Conservation (phyloP, 2,329 filamentous ascomycete genomes). For the Drechslerella stenobrocha region DNA sequence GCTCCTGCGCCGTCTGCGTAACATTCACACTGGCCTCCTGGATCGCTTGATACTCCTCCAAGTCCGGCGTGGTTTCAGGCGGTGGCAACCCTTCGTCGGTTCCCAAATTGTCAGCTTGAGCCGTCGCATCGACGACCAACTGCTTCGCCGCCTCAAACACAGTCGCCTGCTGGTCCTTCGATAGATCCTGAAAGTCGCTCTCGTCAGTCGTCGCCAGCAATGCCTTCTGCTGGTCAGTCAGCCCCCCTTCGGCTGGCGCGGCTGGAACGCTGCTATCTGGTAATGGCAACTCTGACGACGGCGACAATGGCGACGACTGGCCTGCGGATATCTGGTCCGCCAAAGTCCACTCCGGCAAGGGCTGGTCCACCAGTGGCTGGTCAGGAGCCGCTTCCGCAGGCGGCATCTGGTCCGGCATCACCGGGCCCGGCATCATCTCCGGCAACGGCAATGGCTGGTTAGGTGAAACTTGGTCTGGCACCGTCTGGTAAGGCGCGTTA, state of each 20-base stretch:
- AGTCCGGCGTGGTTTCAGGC: background rate
- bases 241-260: background rate
- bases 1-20: constrained; percentile 7
- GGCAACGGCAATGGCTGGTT: too few species aligned
- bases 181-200: background rate
- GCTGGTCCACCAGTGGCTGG: too few species aligned
- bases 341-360: too few species aligned
- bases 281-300: too few species aligned
- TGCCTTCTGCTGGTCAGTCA: constrained; percentile 12
- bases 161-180: constrained; percentile 7
- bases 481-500: too few species aligned
- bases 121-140: background rate
- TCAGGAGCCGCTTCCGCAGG: too few species aligned
- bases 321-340: too few species aligned
- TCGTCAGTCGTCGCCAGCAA: constrained; percentile 8
- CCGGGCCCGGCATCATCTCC: too few species aligned
- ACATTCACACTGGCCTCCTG: constrained; percentile 13
- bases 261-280: too few species aligned
- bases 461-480: too few species aligned
- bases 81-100: background rate
- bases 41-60: constrained; percentile 7
- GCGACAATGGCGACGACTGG: too few species aligned
- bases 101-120: background rate
- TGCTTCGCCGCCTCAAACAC: constrained; percentile 21
- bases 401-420: too few species aligned